These are phyloP conservation scores for Avena sativa DNA, from an alignment of 176 grass and related monocot species.

Conservation along the genomic window DNA sequence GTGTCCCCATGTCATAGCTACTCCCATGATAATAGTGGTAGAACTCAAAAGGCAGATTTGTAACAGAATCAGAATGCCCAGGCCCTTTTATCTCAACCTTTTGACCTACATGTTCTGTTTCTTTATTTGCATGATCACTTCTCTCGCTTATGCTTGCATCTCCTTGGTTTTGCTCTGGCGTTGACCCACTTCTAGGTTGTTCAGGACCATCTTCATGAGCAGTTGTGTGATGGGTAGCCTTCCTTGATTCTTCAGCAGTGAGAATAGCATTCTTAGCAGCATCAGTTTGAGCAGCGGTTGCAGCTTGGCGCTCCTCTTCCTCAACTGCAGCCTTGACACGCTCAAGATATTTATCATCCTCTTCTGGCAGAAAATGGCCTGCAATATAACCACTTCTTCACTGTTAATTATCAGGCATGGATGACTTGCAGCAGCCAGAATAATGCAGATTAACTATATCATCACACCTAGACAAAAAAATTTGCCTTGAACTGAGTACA, in stretches of 20 bases:
- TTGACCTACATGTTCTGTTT: constrained; percentile 44
- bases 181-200: constrained; percentile 36
- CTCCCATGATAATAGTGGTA: constrained; percentile 98
- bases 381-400: constrained; percentile 2
- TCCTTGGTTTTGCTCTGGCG: constrained; percentile 35
- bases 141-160: constrained; percentile 44
- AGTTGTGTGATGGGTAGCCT: constrained; percentile 41
- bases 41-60: constrained; percentile 90
- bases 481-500: not conserved
- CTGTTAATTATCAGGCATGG: constrained; percentile 8
- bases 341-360: constrained; percentile 96
- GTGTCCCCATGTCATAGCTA: constrained; percentile 93
- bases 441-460: not conserved
- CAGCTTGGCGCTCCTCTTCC: constrained; percentile 94
- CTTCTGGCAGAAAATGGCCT: constrained; percentile 99
- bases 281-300: constrained; percentile 71
- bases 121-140: constrained; percentile 42
- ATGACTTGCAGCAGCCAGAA: not conserved
- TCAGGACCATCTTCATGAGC: constrained; percentile 45
- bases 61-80: constrained; percentile 61
- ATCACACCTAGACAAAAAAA: not conserved
- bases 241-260: constrained; percentile 87
- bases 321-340: constrained; percentile 95
- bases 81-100: constrained; percentile 51
- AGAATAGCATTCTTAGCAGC: constrained; percentile 91